Evolutionary conservation across 2,329 filamentous ascomycete genomes (phyloP).

Genomic region (Sarocladiaceae sp.): DNA sequence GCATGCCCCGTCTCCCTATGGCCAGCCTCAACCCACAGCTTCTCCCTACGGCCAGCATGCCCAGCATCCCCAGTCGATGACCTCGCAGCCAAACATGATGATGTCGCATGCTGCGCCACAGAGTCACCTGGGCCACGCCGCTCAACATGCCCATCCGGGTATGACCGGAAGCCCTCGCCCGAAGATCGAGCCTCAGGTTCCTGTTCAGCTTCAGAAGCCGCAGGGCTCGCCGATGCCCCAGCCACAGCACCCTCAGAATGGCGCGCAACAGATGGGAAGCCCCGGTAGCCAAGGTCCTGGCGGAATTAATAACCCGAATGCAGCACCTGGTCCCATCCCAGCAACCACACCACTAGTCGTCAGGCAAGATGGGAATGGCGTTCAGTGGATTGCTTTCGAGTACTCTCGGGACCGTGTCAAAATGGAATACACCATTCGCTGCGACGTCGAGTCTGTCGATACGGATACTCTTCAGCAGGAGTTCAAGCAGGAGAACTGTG

Average conservation of each 20-base stretch:
- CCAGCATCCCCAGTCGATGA: conserved; percentile 47
- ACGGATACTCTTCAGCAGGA: conserved; percentile 78
- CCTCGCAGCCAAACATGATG: conserved; percentile 59
- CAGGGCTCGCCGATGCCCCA: conserved; percentile 36
- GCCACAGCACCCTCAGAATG: conserved; percentile 29
- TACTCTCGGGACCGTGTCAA: conserved; percentile 96
- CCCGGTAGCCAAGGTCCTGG: conserved; percentile 24
- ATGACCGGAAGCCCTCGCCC: conserved; percentile 57
- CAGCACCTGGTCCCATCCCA: conserved; percentile 91
- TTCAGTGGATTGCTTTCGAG: conserved; percentile 98
- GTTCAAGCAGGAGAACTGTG: conserved; percentile 97
- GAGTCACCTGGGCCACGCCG: conserved; percentile 52
- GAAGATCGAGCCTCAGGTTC: conserved; percentile 58
- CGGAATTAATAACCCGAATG: conserved; percentile 71
- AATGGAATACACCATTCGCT: conserved; percentile 99
- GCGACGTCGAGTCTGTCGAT: conserved; percentile 94
- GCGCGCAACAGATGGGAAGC: conserved; percentile 30
- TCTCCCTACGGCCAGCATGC: conserved; percentile 57
- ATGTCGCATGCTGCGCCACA: conserved; percentile 55
- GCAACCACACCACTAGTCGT: conserved; percentile 94
- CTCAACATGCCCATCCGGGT: conserved; percentile 45
- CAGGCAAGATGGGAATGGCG: conserved; percentile 88
- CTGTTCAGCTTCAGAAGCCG: conserved; percentile 54
- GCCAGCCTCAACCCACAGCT: conserved; percentile 43
- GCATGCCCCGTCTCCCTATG: conserved; percentile 52